Evolutionary conservation across 2,329 filamentous ascomycete genomes (phyloP).

Genomic region (Nothomitra cinnamomea): DNA sequence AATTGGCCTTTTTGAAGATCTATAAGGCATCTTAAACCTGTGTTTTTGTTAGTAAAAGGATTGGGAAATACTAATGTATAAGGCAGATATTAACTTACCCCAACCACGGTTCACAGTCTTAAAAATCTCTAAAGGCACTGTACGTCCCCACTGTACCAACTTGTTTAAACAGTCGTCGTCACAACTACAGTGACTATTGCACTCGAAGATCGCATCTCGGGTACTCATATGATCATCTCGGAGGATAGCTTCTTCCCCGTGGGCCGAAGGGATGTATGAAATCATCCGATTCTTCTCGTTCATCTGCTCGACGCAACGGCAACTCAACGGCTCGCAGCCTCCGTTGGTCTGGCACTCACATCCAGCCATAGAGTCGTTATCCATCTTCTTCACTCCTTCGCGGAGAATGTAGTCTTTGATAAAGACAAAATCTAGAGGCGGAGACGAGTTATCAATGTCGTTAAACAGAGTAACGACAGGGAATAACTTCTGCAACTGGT

Average conservation of each 20-base stretch:
- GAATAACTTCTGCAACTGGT: background rate
- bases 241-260: constrained; percentile 34
- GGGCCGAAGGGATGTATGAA: constrained; percentile 44
- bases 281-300: constrained; percentile 28
- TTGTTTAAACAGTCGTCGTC: constrained; percentile 49
- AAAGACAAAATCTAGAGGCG: constrained; percentile 49
- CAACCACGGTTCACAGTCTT: constrained; percentile 58
- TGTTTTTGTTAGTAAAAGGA: constrained; percentile 1
- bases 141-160: constrained; percentile 57
- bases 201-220: constrained; percentile 58
- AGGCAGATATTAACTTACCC: constrained; percentile 34
- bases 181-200: constrained; percentile 55
- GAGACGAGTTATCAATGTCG: constrained; percentile 34
- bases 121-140: constrained; percentile 59
- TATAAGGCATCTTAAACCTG: constrained; percentile 46
- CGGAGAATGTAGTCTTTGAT: constrained; percentile 44
- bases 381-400: constrained; percentile 40
- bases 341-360: constrained; percentile 47
- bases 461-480: constrained; percentile 39
- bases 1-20: constrained; percentile 57
- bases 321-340: constrained; percentile 48
- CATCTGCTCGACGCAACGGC: constrained; percentile 51
- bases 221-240: constrained; percentile 35
- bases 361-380: constrained; percentile 46
- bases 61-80: background rate